Evolutionary conservation across 2,329 filamentous ascomycete genomes (phyloP).

Genomic region (Gremmenia infestans): DNA sequence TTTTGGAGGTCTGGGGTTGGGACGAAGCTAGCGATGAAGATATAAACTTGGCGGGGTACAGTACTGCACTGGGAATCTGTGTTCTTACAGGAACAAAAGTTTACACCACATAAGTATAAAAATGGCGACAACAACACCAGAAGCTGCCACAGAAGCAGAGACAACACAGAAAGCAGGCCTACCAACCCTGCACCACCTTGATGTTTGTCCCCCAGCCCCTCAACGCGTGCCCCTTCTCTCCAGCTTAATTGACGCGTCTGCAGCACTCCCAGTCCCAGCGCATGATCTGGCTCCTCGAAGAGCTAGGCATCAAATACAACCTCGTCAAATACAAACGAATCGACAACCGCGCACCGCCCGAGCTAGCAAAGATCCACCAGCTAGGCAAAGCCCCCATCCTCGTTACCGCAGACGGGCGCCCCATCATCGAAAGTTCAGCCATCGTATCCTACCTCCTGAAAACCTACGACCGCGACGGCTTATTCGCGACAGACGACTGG

Average conservation of each 20-base stretch:
- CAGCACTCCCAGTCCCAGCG: conserved; percentile 63
- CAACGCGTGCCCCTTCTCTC: neutral
- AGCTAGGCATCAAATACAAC: conserved; percentile 68
- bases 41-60: neutral
- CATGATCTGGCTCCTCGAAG: conserved; percentile 65
- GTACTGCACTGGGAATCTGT: neutral
- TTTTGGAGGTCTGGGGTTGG: too few species aligned
- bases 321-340: conserved; percentile 59
- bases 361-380: conserved; percentile 56
- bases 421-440: conserved; percentile 30
- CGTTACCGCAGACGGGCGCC: conserved; percentile 26
- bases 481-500: conserved; percentile 27
- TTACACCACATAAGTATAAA: neutral
- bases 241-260: conserved; percentile 31
- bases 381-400: conserved; percentile 81
- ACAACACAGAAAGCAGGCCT: conserved; percentile 5
- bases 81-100: neutral
- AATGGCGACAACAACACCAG: neutral
- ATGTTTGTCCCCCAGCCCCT: conserved; percentile 12
- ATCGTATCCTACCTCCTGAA: conserved; percentile 31
- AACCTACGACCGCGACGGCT: conserved; percentile 27
- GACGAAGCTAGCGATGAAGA: neutral
- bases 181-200: conserved; percentile 27
- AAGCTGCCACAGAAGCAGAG: neutral
- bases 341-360: conserved; percentile 61